Conservation (phyloP, 345 rosid genomes). For the Eucalyptus viminalis region DNA sequence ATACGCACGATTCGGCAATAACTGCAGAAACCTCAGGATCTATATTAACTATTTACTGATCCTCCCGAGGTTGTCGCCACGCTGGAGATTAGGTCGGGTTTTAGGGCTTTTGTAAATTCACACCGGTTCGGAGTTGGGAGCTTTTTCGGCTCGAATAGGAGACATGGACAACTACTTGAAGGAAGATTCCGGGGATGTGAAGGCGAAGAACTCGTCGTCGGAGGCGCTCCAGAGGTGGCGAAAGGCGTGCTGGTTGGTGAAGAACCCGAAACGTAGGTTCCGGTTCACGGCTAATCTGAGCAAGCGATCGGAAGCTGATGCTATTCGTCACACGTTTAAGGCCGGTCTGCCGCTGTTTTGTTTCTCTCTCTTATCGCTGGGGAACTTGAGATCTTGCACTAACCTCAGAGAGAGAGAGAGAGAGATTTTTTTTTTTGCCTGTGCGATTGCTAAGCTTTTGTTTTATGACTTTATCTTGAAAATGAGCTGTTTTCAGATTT, state of each 20-base stretch:
- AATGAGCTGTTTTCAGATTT: neutral
- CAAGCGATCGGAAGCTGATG: slow-evolving; percentile 77
- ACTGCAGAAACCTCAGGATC: too few species aligned
- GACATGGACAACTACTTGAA: neutral
- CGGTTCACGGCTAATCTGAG: slow-evolving; percentile 85
- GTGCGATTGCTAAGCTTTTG: neutral
- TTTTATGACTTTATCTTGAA: neutral
- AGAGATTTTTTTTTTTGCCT: neutral
- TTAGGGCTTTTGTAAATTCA: too few species aligned
- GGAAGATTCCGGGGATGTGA: slow-evolving; percentile 68
- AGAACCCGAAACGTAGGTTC: slow-evolving; percentile 72
- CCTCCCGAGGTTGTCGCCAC: too few species aligned
- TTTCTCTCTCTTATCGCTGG: neutral
- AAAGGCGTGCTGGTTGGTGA: slow-evolving; percentile 78
- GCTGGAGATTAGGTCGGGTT: too few species aligned
- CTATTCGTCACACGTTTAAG: slow-evolving; percentile 78
- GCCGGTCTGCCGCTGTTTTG: slow-evolving; percentile 3
- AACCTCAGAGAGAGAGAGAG: too few species aligned
- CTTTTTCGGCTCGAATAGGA: too few species aligned
- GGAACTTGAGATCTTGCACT: neutral
- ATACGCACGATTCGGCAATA: too few species aligned
- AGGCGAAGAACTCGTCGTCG: slow-evolving; percentile 82
- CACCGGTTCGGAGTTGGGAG: too few species aligned
- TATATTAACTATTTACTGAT: too few species aligned
- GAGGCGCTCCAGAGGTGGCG: slow-evolving; percentile 95